Conservation (phyloP, 495 filamentous ascomycete genomes). For the Penicillium goetzii region DNA sequence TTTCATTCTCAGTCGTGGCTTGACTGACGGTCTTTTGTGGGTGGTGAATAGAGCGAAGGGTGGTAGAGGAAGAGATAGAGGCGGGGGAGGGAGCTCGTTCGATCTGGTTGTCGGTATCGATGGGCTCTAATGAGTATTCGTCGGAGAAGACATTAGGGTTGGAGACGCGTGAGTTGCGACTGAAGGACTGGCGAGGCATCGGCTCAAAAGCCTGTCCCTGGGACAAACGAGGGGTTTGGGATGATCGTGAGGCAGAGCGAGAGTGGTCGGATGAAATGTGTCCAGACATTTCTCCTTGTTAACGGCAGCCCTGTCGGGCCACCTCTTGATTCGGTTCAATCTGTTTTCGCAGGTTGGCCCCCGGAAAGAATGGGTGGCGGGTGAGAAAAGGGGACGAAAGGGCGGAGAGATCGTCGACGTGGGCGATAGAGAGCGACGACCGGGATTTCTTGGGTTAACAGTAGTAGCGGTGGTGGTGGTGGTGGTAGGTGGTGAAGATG, state of each 20-base stretch:
- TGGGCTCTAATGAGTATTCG: slow-evolving; percentile 53
- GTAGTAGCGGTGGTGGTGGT: slow-evolving; percentile 13
- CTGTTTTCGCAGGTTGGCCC: slow-evolving; percentile 24
- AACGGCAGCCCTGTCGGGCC: slow-evolving; percentile 51
- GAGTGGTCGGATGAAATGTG: slow-evolving; percentile 48
- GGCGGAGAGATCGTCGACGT: background rate
- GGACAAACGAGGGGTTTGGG: slow-evolving; percentile 35
- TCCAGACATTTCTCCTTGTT: slow-evolving; percentile 49
- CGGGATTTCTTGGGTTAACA: slow-evolving; percentile 9
- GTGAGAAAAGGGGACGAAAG: background rate
- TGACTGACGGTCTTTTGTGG: slow-evolving; percentile 31
- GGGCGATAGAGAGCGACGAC: background rate
- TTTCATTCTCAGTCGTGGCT: slow-evolving; percentile 37
- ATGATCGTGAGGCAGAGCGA: slow-evolving; percentile 47
- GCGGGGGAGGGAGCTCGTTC: slow-evolving; percentile 40
- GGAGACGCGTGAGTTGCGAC: slow-evolving; percentile 44
- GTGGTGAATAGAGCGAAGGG: slow-evolving; percentile 37
- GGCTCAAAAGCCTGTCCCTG: slow-evolving; percentile 36
- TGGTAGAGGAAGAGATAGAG: slow-evolving; percentile 43
- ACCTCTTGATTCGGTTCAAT: slow-evolving; percentile 39
- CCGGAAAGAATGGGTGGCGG: slow-evolving; percentile 18
- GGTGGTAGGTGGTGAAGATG: slow-evolving; percentile 11
- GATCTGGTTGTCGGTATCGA: slow-evolving; percentile 43
- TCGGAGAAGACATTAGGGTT: slow-evolving; percentile 59
- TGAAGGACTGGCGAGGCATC: slow-evolving; percentile 41